Evolutionary conservation across 1,139 yeast genomes (phyloP).

Genomic region (Geotrichum phurueaensis): DNA sequence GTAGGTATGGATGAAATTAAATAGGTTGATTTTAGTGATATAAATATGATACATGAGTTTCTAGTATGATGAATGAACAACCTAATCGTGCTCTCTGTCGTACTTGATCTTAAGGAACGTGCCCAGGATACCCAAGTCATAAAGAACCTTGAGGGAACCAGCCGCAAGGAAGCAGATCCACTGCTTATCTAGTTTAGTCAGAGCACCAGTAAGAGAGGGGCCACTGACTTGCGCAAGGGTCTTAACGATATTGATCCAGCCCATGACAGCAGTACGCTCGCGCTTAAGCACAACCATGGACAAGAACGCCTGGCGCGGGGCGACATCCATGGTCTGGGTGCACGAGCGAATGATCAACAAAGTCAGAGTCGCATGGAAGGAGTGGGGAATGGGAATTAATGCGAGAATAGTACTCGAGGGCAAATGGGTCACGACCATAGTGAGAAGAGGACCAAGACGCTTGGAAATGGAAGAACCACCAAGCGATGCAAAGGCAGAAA

Average conservation of each 20-base stretch:
- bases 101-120: constrained; percentile 18
- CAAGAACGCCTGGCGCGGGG: constrained; percentile 75
- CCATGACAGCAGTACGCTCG: constrained; percentile 74
- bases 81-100: constrained; percentile 12
- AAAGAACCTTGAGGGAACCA: constrained; percentile 45
- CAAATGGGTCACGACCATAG: constrained; percentile 68
- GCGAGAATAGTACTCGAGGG: constrained; percentile 70
- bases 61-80: neutral
- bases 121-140: constrained; percentile 28
- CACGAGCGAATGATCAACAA: constrained; percentile 46
- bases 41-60: neutral
- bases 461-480: constrained; percentile 69
- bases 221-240: constrained; percentile 80
- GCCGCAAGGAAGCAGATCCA: constrained; percentile 58
- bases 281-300: constrained; percentile 59
- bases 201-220: constrained; percentile 68
- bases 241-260: constrained; percentile 77
- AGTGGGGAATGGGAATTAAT: constrained; percentile 42
- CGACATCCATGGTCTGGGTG: constrained; percentile 80
- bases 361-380: constrained; percentile 30
- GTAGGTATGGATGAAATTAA: neutral
- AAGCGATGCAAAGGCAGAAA: constrained; percentile 57
- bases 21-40: neutral
- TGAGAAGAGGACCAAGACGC: constrained; percentile 67
- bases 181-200: constrained; percentile 51